Evolutionary conservation across 2,329 filamentous ascomycete genomes (phyloP).

Genomic region (Fusarium sp.): DNA sequence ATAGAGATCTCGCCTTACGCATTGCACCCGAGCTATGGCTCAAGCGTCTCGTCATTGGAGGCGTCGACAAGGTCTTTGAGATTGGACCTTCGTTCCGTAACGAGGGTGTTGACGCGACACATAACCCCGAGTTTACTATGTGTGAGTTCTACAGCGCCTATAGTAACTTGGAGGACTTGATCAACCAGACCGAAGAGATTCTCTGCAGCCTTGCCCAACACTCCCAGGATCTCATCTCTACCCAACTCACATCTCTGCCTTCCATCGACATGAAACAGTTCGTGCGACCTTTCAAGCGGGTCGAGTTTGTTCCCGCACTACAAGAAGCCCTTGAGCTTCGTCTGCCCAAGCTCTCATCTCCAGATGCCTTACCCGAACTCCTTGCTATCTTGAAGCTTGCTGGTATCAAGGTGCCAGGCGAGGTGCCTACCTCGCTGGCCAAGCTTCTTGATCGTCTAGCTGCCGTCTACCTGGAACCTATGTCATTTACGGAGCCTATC

Average conservation of each 20-base stretch:
- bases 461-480: conserved; percentile 80
- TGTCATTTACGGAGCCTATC: conserved; percentile 74
- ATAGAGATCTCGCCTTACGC: conserved; percentile 78
- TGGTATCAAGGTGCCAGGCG: conserved; percentile 72
- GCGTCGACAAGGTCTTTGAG: conserved; percentile 90
- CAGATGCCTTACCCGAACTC: conserved; percentile 69
- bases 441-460: conserved; percentile 85
- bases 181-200: conserved; percentile 79
- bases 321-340: conserved; percentile 73
- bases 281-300: conserved; percentile 68
- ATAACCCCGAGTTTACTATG: conserved; percentile 97
- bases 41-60: conserved; percentile 90
- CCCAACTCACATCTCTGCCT: conserved; percentile 59
- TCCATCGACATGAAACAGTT: conserved; percentile 62
- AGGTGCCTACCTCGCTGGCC: conserved; percentile 68
- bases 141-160: conserved; percentile 97
- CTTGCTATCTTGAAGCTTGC: conserved; percentile 66
- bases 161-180: conserved; percentile 79
- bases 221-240: conserved; percentile 60
- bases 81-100: conserved; percentile 94
- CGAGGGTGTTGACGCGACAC: conserved; percentile 88
- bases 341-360: conserved; percentile 71
- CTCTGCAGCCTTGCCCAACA: conserved; percentile 69
- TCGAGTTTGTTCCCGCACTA: conserved; percentile 86
- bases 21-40: conserved; percentile 97